A percentile compares a stretch with the other conserved stretches of the same genome.
phyloP scores from a whole-genome alignment of 164 flowering plant genomes.

The Kingdonia uniflora region DNA sequence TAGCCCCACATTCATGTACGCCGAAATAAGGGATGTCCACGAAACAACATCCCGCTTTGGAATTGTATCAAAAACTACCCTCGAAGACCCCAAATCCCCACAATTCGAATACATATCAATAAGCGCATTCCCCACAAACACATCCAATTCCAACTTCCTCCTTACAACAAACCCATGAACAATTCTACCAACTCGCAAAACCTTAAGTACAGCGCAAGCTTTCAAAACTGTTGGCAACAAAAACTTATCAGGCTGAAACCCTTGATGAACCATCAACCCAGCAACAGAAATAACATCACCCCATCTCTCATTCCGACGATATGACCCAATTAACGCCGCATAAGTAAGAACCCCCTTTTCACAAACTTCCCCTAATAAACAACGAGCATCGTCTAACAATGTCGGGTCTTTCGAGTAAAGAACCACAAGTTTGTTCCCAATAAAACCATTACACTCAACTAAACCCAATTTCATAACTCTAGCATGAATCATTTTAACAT shows the following conservation, averaged over 20 bases:
- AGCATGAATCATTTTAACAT: conserved; percentile 28
- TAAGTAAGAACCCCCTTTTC: conserved; percentile 16
- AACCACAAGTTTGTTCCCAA: conserved; percentile 21
- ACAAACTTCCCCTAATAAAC: conserved; percentile 28
- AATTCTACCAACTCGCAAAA: conserved; percentile 23
- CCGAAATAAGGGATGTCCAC: conserved; percentile 39
- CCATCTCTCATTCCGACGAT: conserved; percentile 27
- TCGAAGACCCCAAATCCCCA: conserved; percentile 22
- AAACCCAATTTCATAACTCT: conserved; percentile 23
- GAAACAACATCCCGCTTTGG: conserved; percentile 37
- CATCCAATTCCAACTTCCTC: conserved; percentile 22
- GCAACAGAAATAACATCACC: conserved; percentile 20
- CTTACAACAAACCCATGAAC: conserved; percentile 38
- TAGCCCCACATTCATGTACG: conserved; percentile 28
- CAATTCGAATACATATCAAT: conserved; percentile 40
- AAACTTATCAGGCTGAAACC: conserved; percentile 35
- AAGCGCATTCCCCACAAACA: conserved; percentile 38
- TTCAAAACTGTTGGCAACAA: conserved; percentile 37
- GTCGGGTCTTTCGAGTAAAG: conserved; percentile 15
- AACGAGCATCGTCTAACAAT: conserved; percentile 24
- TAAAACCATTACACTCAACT: conserved; percentile 6
- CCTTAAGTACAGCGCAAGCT: conserved; percentile 28
- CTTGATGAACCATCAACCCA: conserved; percentile 32
- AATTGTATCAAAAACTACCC: conserved; percentile 30
- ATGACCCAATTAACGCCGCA: conserved; percentile 33